These are phyloP conservation scores for Cydonia oblonga DNA, from an alignment of 331 rosid genomes.

Conservation along the genomic window DNA sequence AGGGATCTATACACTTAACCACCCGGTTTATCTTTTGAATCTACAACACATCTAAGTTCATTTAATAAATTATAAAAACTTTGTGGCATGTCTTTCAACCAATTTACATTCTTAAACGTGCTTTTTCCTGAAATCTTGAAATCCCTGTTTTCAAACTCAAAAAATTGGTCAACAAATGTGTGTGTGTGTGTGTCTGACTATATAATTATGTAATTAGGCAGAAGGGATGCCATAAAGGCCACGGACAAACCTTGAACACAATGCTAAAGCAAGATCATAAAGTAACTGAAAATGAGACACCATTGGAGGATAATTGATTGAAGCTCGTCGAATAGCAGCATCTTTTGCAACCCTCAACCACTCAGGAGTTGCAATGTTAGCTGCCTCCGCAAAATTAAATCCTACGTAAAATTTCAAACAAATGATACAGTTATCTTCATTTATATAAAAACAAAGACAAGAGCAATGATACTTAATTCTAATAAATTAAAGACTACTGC, in stretches of 20 bases:
- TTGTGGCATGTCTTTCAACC: background rate
- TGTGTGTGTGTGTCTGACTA: background rate
- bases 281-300: conserved; percentile 94
- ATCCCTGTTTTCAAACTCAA: background rate
- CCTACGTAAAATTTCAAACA: conserved; percentile 40
- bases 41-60: background rate
- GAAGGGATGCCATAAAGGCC: conserved; percentile 5
- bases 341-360: conserved; percentile 91
- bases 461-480: conserved; percentile 3
- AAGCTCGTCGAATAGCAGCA: conserved; percentile 95
- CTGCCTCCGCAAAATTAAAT: conserved; percentile 90
- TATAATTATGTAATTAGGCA: background rate
- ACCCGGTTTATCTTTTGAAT: background rate
- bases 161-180: background rate
- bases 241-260: conserved; percentile 70
- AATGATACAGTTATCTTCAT: conserved; percentile 16
- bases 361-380: conserved; percentile 95
- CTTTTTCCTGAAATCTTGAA: background rate
- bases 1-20: conserved; percentile 6
- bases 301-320: conserved; percentile 91
- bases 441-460: background rate
- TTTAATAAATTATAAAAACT: background rate
- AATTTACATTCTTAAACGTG: background rate
- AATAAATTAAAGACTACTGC: conserved; percentile 3
- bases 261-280: conserved; percentile 85